Base-by-base conservation (phyloP, 306 rosid genomes). In the Datisca glomerata region DNA sequence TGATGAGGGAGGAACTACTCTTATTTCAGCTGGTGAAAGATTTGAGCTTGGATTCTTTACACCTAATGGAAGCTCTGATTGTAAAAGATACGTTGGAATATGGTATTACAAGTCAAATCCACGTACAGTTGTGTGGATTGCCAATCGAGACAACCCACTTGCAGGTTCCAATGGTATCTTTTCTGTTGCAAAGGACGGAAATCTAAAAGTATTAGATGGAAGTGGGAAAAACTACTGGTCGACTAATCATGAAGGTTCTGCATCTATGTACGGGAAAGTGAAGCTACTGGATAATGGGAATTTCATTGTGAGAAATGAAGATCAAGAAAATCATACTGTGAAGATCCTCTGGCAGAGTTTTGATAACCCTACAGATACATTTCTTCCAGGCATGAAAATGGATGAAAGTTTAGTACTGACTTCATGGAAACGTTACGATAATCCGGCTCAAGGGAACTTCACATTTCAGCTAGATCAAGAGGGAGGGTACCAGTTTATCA, bases 351-450 rank as follows among this genome's bases (percentile, higher is more conserved):
- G 82, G 91, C 75, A 79, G 58, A 84, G 92, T 65, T 79, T 84
- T 47, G 71, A 64, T 12, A 40, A 73, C 49, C 94, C 94, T 6
- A 68, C 78, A 0, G 94, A 84, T 18, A 84, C 94, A 46, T 75
- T 83, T 67, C 83, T 84, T 55, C 92, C 94, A 1, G 92, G 86
- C 32, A 79, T 84, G 94, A 66, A 70, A 64, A 62, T 79, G 78
- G 62, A 63, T 15, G 74, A 61, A 3, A 40, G 49, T 51, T 29
- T 84, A 43, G 67, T 59, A 45, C 39, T 84, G 47, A 60, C 68
- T 59, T 84, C 94, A 16, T 84, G 94, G 94, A 51, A 18, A 60
- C 73, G 78, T 56, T 9, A 44, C 18, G 71, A 72, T 6, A 75
- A 83, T 21, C 91, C 91, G 4, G 67, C 69, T 28, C 57, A 63